These are phyloP conservation scores for Zea luxurians DNA, from an alignment of 176 grass and related monocot species.

Conservation along the genomic window DNA sequence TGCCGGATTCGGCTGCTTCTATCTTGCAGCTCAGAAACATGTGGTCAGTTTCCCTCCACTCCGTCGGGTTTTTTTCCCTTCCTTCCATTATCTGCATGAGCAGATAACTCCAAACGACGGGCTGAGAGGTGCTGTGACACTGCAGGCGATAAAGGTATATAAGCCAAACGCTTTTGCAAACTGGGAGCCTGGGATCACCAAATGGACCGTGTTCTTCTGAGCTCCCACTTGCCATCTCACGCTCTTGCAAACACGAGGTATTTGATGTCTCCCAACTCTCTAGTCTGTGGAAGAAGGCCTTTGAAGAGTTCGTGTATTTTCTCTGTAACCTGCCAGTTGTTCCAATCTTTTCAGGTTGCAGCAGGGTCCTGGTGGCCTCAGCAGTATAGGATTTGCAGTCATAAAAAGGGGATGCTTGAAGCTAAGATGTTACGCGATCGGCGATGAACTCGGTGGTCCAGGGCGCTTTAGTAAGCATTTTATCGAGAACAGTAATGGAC, in stretches of 20 bases:
- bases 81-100: slow-evolving; percentile 55
- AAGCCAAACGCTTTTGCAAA: slow-evolving; percentile 37
- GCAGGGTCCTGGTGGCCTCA: slow-evolving; percentile 40
- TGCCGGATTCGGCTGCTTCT: slow-evolving; percentile 27
- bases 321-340: neutral
- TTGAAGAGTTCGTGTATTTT: slow-evolving; percentile 16
- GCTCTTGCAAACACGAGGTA: slow-evolving; percentile 52
- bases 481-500: slow-evolving; percentile 59
- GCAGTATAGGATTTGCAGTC: slow-evolving; percentile 55
- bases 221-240: slow-evolving; percentile 46
- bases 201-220: slow-evolving; percentile 77
- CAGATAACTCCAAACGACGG: slow-evolving; percentile 68
- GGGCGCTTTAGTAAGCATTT: slow-evolving; percentile 44
- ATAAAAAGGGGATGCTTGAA: slow-evolving; percentile 56
- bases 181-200: slow-evolving; percentile 13
- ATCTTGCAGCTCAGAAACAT: slow-evolving; percentile 54
- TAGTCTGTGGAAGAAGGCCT: neutral
- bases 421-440: slow-evolving; percentile 58
- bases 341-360: slow-evolving; percentile 55
- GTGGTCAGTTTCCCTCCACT: slow-evolving; percentile 58
- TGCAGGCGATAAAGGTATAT: slow-evolving; percentile 45
- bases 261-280: neutral
- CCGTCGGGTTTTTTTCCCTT: slow-evolving; percentile 29
- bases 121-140: slow-evolving; percentile 35
- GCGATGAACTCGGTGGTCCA: slow-evolving; percentile 31